A percentile compares a stretch with the other conserved stretches of the same genome.
These are phyloP conservation scores for Aureobasidium sp. DNA, from an alignment of 2,329 filamentous ascomycete genomes.

Conservation along the genomic window DNA sequence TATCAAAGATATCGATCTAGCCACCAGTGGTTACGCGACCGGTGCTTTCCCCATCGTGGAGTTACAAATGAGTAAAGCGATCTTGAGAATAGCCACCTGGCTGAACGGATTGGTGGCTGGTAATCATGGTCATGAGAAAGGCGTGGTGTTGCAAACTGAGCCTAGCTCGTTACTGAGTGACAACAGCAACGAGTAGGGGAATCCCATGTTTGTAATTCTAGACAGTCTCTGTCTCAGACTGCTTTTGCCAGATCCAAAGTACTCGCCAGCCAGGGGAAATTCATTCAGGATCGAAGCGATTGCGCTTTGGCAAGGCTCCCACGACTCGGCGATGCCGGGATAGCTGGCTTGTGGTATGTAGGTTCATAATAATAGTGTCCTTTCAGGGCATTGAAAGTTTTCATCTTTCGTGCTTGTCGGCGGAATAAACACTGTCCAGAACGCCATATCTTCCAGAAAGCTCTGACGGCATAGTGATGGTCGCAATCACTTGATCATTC, in stretches of 20 bases:
- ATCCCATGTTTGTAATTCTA: not conserved
- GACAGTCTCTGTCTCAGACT: too few relatives aligned
- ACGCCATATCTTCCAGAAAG: slow-evolving; percentile 3
- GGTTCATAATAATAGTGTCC: too few relatives aligned
- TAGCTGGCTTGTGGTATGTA: too few relatives aligned
- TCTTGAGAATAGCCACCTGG: slow-evolving; percentile 33
- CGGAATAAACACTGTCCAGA: slow-evolving; percentile 4
- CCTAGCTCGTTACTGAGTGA: not conserved
- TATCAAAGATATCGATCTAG: slow-evolving; percentile 29
- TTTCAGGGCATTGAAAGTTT: too few relatives aligned
- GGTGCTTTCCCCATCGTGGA: slow-evolving; percentile 35
- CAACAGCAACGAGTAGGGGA: not conserved
- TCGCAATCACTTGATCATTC: not conserved
- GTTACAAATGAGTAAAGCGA: slow-evolving; percentile 36
- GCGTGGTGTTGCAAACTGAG: not conserved
- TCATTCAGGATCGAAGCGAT: too few relatives aligned
- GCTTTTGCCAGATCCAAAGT: too few relatives aligned
- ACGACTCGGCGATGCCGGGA: too few relatives aligned
- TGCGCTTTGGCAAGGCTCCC: too few relatives aligned
- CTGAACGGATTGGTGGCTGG: slow-evolving; percentile 30
- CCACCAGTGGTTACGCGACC: slow-evolving; percentile 31
- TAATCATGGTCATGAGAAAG: not conserved
- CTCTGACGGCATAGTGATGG: not conserved
- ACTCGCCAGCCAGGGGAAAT: too few relatives aligned
- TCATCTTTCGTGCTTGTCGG: slow-evolving; percentile 4